Evolutionary conservation across 176 grass and related monocot species (phyloP), one percentile per base, ranked within the genome.

Genomic region (Rhipidocladum racemiflorum): DNA sequence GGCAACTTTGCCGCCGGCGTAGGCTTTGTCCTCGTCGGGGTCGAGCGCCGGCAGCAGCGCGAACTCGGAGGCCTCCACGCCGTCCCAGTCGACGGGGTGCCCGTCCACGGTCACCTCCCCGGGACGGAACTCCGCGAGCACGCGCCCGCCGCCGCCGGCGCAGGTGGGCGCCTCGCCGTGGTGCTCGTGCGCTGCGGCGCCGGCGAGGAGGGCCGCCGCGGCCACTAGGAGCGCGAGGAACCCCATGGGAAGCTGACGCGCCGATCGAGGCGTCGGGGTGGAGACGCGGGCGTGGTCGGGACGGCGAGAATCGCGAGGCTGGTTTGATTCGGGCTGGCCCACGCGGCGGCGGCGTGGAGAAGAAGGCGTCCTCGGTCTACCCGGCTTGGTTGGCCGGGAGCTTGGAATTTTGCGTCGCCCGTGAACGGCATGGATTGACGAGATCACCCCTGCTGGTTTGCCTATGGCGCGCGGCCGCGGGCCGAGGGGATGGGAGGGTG

Each of bases 71-170:
- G 87, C 91, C 36, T 99, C 96, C 17, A 99, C 68, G 25, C 79
- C 77, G 30, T 81, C 89, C 96, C 96, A 99, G 75, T 99, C 92
- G 6, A 85, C 68, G 55, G 77, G 83, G 54, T 90, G 92, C 42
- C 91, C 96, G 59, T 95, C 96, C 54, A 99, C 77, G 83, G 92
- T 93, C 54, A 99, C 79, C 46, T 88, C 65, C 60, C 96, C 96
- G 13, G 90, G 84, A 2, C 85, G 87, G 84, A 86, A 99, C 84
- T 95, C 96, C 27, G 90, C 96, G 76, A 91, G 72, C 67, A 99
- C 57, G 50, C 57, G 87, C 9, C 88, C 85, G 28, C 87, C 83
- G 13, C 88, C 75, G 68, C 75, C 85, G 76, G 86, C 64, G 70
- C 86, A 86, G 15, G 88, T 95, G 68, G 88, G 86, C 12, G 79